Conservation (phyloP, 2,329 filamentous ascomycete genomes). For the Emergomyces pasteurianus region DNA sequence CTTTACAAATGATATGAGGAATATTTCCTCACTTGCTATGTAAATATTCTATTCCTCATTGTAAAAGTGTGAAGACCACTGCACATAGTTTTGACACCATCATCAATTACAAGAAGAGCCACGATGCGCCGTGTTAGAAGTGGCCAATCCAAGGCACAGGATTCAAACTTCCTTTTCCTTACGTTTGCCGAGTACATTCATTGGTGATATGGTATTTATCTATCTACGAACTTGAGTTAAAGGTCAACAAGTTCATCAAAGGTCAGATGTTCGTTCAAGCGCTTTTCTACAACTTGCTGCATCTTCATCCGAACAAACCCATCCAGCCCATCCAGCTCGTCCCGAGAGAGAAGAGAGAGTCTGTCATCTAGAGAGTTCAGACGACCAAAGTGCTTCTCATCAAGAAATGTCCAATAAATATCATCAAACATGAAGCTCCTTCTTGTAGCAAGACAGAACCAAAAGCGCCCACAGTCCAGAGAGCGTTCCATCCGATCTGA, state of each 20-base stretch:
- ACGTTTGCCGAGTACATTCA: neutral
- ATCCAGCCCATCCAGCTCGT: conserved; percentile 2
- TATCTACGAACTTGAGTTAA: conserved; percentile 13
- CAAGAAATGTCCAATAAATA: conserved; percentile 5
- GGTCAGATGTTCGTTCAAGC: conserved; percentile 1
- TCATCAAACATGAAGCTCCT: conserved; percentile 17
- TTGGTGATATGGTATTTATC: neutral
- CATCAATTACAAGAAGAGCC: too few relatives aligned
- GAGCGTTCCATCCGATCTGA: conserved; percentile 16
- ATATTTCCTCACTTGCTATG: too few relatives aligned
- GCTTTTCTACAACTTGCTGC: neutral
- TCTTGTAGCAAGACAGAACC: conserved; percentile 17
- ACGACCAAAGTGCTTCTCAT: conserved; percentile 2
- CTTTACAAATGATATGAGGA: too few relatives aligned
- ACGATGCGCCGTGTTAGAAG: neutral
- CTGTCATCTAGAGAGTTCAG: neutral
- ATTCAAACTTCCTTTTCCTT: neutral
- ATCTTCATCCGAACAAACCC: conserved; percentile 2
- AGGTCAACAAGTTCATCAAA: conserved; percentile 8
- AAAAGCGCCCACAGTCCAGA: conserved; percentile 17
- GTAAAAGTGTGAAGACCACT: too few relatives aligned
- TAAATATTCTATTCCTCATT: too few relatives aligned
- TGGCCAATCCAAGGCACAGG: neutral
- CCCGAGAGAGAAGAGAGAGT: neutral
- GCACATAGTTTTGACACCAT: too few relatives aligned